A percentile compares a stretch with the other conserved stretches of the same genome.
Conservation (phyloP, 139 green algal species). For the Haematococcus sp. region DNA sequence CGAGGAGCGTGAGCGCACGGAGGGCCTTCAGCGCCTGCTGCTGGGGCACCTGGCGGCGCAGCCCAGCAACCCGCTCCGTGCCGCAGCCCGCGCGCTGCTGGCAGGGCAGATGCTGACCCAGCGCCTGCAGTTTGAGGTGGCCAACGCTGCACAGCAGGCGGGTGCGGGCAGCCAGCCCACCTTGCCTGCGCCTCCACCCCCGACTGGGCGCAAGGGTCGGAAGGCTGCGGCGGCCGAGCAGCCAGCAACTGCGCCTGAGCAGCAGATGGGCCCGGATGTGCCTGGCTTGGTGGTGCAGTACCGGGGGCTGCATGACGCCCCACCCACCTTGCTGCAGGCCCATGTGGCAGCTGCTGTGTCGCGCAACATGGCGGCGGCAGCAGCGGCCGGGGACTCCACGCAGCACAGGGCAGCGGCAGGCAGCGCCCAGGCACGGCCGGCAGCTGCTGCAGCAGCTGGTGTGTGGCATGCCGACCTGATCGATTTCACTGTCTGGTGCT, state of each 20-base stretch:
- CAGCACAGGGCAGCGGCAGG: too few relatives aligned
- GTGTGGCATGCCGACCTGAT: too few relatives aligned
- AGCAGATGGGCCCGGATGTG: background rate
- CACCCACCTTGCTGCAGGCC: background rate
- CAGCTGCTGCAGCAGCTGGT: too few relatives aligned
- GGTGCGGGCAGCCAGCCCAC: slow-evolving; percentile 4
- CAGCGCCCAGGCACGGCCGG: too few relatives aligned
- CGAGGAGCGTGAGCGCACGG: background rate
- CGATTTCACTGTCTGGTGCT: too few relatives aligned
- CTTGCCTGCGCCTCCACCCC: background rate
- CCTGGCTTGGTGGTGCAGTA: slow-evolving; percentile 1
- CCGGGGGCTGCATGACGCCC: background rate
- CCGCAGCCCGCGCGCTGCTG: background rate
- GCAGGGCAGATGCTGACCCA: slow-evolving; percentile 3
- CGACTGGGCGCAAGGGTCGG: too few relatives aligned
- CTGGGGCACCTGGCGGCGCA: slow-evolving; percentile 39
- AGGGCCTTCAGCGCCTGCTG: slow-evolving; percentile 47
- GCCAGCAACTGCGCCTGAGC: background rate
- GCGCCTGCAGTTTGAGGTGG: background rate
- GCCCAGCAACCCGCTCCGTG: background rate
- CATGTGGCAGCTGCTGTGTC: background rate
- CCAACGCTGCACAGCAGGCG: slow-evolving; percentile 2
- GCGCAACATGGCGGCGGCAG: background rate
- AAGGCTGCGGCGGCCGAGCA: too few relatives aligned
- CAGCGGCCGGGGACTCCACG: background rate